Conservation (phyloP, 805 yeast genomes). For the Candida arabinofermentans region DNA sequence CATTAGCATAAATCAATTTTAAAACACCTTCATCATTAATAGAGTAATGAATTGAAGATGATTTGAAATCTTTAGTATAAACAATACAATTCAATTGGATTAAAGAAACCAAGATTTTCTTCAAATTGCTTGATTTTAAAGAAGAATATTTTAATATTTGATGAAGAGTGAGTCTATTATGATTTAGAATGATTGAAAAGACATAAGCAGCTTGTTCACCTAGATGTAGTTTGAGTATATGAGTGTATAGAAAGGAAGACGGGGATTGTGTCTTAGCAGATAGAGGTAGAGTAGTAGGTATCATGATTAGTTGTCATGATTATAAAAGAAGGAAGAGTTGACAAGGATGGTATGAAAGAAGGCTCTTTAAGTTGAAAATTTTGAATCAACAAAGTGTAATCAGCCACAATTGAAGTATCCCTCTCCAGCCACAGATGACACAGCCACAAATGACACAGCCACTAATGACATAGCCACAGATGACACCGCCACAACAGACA, state of each 20-base stretch:
- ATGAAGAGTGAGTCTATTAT: constrained; percentile 59
- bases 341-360: neutral
- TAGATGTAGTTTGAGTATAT: constrained; percentile 47
- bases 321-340: neutral
- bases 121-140: constrained; percentile 48
- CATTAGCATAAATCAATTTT: constrained; percentile 70
- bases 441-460: too few species aligned
- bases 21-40: constrained; percentile 63
- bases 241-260: constrained; percentile 52
- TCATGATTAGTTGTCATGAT: neutral
- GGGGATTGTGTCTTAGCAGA: constrained; percentile 56
- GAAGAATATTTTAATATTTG: constrained; percentile 48
- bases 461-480: too few species aligned
- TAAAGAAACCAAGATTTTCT: constrained; percentile 67
- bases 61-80: constrained; percentile 46
- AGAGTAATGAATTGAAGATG: constrained; percentile 40
- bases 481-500: too few species aligned
- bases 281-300: constrained; percentile 17
- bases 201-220: constrained; percentile 75
- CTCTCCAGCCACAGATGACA: too few species aligned
- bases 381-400: too few species aligned
- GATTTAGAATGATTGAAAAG: constrained; percentile 54
- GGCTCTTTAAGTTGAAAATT: too few species aligned
- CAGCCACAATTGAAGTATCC: too few species aligned
- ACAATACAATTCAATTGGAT: constrained; percentile 75